Percentiles rank a stretch among this genome's conserved stretches.
Conservation (phyloP, 306 rosid species). For the Echinosophora koreensis region DNA sequence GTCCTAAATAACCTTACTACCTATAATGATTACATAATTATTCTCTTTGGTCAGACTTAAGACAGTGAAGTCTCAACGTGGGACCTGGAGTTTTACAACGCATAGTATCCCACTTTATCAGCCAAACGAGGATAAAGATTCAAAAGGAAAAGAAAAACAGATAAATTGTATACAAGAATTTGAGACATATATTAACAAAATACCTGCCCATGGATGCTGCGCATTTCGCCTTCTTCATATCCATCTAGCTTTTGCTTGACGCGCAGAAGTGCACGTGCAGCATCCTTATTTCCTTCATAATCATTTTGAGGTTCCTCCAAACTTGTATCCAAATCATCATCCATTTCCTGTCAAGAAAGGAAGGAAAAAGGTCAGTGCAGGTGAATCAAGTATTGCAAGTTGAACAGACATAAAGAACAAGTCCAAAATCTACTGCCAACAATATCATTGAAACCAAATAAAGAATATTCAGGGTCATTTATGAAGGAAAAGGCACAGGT, state of each 20-base stretch:
- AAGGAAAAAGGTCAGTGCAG: slow-evolving; percentile 30
- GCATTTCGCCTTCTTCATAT: slow-evolving; percentile 95
- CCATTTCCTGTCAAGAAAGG: slow-evolving; percentile 68
- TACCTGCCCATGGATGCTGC: slow-evolving; percentile 94
- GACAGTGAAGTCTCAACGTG: not conserved
- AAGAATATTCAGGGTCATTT: slow-evolving; percentile 3
- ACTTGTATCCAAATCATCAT: slow-evolving; percentile 73
- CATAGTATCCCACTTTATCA: slow-evolving; percentile 14
- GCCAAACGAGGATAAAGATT: slow-evolving; percentile 9
- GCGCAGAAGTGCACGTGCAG: slow-evolving; percentile 90
- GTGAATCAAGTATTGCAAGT: slow-evolving; percentile 36
- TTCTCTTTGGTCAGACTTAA: not conserved
- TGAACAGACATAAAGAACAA: slow-evolving; percentile 6
- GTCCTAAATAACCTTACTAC: not conserved
- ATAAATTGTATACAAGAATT: not conserved
- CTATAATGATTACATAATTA: too few relatives aligned
- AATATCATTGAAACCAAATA: not conserved
- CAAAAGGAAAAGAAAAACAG: slow-evolving; percentile 25
- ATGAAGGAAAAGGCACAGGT: slow-evolving; percentile 1
- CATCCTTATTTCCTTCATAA: slow-evolving; percentile 93
- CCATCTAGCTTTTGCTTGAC: slow-evolving; percentile 97
- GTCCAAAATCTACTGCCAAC: not conserved
- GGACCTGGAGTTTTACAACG: too few relatives aligned
- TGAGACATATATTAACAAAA: slow-evolving; percentile 32
- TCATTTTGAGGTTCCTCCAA: slow-evolving; percentile 75